A percentile compares a stretch with the other conserved stretches of the same genome.
Evolutionary conservation across 495 filamentous ascomycete species (phyloP).

Genomic region (Diplogelasinospora grovesii): DNA sequence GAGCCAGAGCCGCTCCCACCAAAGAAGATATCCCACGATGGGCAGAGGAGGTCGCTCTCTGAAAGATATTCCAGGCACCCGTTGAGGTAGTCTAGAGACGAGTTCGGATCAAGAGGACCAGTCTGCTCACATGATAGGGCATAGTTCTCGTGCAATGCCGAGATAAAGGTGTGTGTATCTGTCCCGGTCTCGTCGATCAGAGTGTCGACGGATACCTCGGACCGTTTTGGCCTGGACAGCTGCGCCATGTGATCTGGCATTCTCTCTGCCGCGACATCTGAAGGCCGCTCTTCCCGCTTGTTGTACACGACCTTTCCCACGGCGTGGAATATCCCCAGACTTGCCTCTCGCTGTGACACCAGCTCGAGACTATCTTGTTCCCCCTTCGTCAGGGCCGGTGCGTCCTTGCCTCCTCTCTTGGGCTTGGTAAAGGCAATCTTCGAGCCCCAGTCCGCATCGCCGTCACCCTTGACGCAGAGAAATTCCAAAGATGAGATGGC

Average conservation of each 20-base stretch:
- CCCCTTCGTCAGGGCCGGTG: constrained; percentile 55
- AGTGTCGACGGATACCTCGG: constrained; percentile 64
- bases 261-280: constrained; percentile 33
- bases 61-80: constrained; percentile 79
- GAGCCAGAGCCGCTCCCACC: constrained; percentile 36
- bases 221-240: constrained; percentile 54
- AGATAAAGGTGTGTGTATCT: constrained; percentile 79
- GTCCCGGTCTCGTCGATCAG: constrained; percentile 86
- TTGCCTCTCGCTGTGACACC: constrained; percentile 78
- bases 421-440: constrained; percentile 55
- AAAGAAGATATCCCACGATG: constrained; percentile 51
- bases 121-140: constrained; percentile 67
- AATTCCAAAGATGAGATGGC: constrained; percentile 87
- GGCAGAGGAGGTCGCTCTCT: constrained; percentile 73
- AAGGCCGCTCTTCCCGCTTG: constrained; percentile 55
- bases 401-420: constrained; percentile 50
- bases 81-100: constrained; percentile 58
- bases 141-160: constrained; percentile 94
- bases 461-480: constrained; percentile 69
- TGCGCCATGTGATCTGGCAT: constrained; percentile 58
- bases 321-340: constrained; percentile 89
- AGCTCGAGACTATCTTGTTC: constrained; percentile 66
- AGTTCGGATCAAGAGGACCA: constrained; percentile 36
- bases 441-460: constrained; percentile 59
- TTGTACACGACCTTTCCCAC: constrained; percentile 94